phyloP scores from a whole-genome alignment of 2,329 filamentous ascomycete genomes.

The Chaetothyriales sp. region DNA sequence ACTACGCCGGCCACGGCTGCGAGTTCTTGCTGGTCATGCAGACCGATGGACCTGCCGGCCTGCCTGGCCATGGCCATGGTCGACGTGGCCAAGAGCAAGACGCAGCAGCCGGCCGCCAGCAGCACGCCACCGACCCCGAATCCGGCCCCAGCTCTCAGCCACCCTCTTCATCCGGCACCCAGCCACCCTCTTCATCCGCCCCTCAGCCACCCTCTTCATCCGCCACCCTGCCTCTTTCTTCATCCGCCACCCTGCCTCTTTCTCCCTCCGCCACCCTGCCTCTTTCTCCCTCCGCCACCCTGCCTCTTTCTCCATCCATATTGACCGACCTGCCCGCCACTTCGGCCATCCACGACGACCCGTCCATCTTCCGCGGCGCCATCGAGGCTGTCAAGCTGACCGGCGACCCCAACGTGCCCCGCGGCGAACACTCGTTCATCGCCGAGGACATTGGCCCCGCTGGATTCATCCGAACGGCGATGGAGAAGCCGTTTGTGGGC shows the following conservation, averaged over 20 bases:
- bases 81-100: neutral
- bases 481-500: conserved; percentile 58
- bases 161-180: too few species aligned
- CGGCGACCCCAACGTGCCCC: conserved; percentile 76
- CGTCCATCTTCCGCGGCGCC: conserved; percentile 37
- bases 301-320: neutral
- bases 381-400: conserved; percentile 83
- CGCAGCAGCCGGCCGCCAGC: neutral
- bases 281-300: too few species aligned
- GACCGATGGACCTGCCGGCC: conserved; percentile 40
- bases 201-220: too few species aligned
- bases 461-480: conserved; percentile 51
- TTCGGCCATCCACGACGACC: neutral
- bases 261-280: too few species aligned
- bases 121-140: neutral
- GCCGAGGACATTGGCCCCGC: conserved; percentile 59
- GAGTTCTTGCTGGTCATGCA: conserved; percentile 80
- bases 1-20: conserved; percentile 76
- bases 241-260: neutral
- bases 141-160: neutral
- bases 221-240: too few species aligned
- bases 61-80: conserved; percentile 24
- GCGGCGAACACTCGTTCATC: conserved; percentile 72
- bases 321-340: neutral
- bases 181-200: too few species aligned